Conservation (phyloP, 306 rosid genomes). For the Lablab purpureus region DNA sequence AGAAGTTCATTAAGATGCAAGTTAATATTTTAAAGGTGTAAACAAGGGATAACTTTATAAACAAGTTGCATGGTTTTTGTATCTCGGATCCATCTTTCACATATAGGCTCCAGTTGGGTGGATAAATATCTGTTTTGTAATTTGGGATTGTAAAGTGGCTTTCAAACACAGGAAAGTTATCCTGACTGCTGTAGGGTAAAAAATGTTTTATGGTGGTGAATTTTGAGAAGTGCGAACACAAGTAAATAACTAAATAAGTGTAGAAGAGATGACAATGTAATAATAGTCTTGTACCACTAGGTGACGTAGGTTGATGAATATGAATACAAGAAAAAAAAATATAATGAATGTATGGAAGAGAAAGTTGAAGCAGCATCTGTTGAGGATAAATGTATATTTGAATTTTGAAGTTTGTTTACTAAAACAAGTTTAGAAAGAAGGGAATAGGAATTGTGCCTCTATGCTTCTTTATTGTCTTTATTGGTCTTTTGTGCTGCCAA, state of each 20-base stretch:
- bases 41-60: background rate
- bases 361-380: background rate
- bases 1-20: background rate
- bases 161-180: background rate
- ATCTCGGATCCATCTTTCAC: background rate
- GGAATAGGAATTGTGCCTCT: background rate
- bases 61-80: conserved; percentile 5
- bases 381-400: background rate
- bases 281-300: background rate
- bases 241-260: background rate
- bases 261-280: background rate
- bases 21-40: background rate
- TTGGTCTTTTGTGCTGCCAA: background rate
- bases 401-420: background rate
- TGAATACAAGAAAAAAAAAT: background rate
- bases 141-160: background rate
- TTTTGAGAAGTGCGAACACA: background rate
- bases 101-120: background rate
- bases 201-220: background rate
- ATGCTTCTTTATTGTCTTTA: background rate
- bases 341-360: background rate
- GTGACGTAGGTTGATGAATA: background rate
- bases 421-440: background rate
- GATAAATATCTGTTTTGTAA: background rate
- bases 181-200: background rate